Base-by-base conservation (phyloP, 2,329 filamentous ascomycete species). In the Tolypocladium paradoxum region DNA sequence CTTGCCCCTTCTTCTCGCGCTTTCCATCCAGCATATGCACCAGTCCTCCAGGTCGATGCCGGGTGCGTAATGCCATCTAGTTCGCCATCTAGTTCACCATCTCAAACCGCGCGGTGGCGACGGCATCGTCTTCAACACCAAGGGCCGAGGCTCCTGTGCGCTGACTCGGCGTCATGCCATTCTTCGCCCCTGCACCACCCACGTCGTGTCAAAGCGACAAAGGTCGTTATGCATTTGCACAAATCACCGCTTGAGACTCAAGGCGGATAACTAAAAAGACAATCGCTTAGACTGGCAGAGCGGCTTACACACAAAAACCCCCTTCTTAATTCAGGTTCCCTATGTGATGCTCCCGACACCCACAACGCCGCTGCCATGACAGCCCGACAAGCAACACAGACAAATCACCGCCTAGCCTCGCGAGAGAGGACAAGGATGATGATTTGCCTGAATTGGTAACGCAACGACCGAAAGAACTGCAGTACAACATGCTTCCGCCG, bases 291-390 rank as follows among this genome's bases (percentile, higher is more conserved):
- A n/a, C 24, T 24, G 9, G 22, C 22, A 24, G 18, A 8, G 7
- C 24, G 14, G 24, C 6, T 46, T 31, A 12, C 27, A 47, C 43
- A 33, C 14, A 31, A 31, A 7, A 27, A 52, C 54, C 48, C 53
- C 51, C 48, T 52, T 53, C 49, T 45, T 53, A 60, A 58, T 62
- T 61, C 61, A 67, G 60, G 62, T 62, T 51, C 57, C 55, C 65
- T 65, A 64, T 56, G 52, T 59, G 58, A 62, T 64, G 61, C 60
- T 57, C 60, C 58, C 58, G 60, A 64, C 56, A 66, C 62, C 60
- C 52, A 55, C 58, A 64, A 66, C 66, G 60, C 66, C 66, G 54
- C 60, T 68, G 64, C 65, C 61, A 65, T 68, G 62, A 65, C 52
- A 48, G 52, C 40, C 35, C 24, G 49, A 24, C 35, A 40, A 51